Evolutionary conservation across 257 asterid genomes (phyloP).

Genomic region (Eustoma russellianum): DNA sequence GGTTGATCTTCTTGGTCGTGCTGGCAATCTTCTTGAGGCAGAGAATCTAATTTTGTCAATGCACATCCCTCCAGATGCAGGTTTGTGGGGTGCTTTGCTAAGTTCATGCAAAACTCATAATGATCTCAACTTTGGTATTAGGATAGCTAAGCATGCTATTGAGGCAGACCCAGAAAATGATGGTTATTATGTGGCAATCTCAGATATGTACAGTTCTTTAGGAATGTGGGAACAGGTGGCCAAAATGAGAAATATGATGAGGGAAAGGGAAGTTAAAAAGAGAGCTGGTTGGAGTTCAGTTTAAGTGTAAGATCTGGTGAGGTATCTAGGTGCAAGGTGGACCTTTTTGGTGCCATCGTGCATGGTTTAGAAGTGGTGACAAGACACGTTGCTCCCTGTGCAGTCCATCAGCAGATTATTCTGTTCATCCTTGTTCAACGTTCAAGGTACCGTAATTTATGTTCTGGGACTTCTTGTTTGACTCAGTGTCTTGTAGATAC

Average conservation of each 20-base stretch:
- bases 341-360: too few relatives aligned
- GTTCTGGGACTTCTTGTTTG: too few relatives aligned
- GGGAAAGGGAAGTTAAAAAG: slow-evolving; percentile 52
- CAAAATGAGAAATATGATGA: slow-evolving; percentile 44
- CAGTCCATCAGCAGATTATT: too few relatives aligned
- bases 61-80: slow-evolving; percentile 64
- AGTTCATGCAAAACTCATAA: slow-evolving; percentile 60
- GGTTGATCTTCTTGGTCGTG: slow-evolving; percentile 67
- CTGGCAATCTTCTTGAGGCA: slow-evolving; percentile 56
- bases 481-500: too few relatives aligned
- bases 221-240: slow-evolving; percentile 72
- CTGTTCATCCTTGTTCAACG: too few relatives aligned
- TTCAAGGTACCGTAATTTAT: too few relatives aligned
- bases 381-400: too few relatives aligned
- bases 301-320: slow-evolving; percentile 8
- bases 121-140: slow-evolving; percentile 49
- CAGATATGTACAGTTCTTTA: slow-evolving; percentile 56
- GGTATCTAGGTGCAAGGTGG: too few relatives aligned
- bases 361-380: too few relatives aligned
- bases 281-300: slow-evolving; percentile 69
- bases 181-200: slow-evolving; percentile 54
- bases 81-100: slow-evolving; percentile 68
- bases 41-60: slow-evolving; percentile 53
- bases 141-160: slow-evolving; percentile 66
- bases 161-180: slow-evolving; percentile 72